Conservation (phyloP, 2,329 filamentous ascomycete genomes). For the Pestalotiopsis sp. region DNA sequence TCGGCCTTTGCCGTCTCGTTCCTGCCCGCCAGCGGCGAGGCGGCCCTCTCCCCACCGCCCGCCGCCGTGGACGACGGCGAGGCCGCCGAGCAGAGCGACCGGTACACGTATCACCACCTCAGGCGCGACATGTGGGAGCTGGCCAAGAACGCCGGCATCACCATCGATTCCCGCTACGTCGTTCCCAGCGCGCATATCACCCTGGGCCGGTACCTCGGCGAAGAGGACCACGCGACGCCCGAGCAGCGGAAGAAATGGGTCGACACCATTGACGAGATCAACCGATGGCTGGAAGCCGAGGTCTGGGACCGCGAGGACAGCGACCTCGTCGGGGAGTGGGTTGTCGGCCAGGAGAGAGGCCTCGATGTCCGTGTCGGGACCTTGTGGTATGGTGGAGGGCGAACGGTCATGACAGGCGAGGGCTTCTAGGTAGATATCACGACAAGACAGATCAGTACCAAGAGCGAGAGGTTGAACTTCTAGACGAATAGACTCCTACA, state of each 20-base stretch:
- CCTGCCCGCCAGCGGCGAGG: conserved; percentile 74
- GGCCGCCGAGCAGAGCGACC: conserved; percentile 54
- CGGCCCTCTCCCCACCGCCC: conserved; percentile 40
- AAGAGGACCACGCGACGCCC: conserved; percentile 62
- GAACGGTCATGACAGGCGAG: conserved; percentile 66
- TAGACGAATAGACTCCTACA: background rate
- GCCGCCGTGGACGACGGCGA: conserved; percentile 37
- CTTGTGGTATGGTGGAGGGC: conserved; percentile 87
- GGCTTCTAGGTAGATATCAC: conserved; percentile 48
- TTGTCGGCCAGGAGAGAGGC: conserved; percentile 83
- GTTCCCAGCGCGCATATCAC: conserved; percentile 91
- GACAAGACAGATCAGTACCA: background rate
- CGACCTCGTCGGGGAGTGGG: conserved; percentile 70
- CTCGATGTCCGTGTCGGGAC: conserved; percentile 74
- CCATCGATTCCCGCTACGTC: conserved; percentile 78
- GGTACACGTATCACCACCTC: conserved; percentile 89
- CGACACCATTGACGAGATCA: conserved; percentile 72
- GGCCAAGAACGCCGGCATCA: conserved; percentile 63
- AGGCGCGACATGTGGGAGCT: conserved; percentile 74
- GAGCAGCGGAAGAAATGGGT: conserved; percentile 68
- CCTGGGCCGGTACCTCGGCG: conserved; percentile 76
- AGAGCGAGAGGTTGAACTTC: no score
- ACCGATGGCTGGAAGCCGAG: conserved; percentile 70
- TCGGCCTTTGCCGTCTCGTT: conserved; percentile 87
- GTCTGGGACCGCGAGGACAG: conserved; percentile 64